These are phyloP conservation scores for Sextonia rubra DNA, from an alignment of 164 flowering plant species.

Conservation along the genomic window DNA sequence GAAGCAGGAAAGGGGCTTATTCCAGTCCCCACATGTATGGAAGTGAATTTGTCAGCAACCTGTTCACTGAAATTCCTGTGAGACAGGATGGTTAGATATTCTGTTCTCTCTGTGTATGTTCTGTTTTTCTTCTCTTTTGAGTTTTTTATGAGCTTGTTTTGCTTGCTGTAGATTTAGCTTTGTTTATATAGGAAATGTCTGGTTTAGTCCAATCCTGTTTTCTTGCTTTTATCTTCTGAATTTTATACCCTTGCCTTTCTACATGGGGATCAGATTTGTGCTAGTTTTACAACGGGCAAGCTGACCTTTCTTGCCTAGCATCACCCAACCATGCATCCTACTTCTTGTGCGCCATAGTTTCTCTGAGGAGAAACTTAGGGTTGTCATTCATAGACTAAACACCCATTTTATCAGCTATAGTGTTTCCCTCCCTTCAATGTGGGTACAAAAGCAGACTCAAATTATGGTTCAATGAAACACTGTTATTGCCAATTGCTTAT, in stretches of 20 bases:
- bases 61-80: background rate
- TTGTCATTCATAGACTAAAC: no score
- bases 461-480: no score
- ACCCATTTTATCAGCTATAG: no score
- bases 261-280: background rate
- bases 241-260: background rate
- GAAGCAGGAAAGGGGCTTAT: no score
- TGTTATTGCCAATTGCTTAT: no score
- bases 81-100: background rate
- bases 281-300: no score
- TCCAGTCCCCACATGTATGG: background rate
- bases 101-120: background rate
- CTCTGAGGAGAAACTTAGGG: no score
- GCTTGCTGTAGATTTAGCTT: background rate
- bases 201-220: background rate
- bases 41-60: background rate
- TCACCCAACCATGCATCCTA: no score
- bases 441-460: no score
- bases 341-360: no score
- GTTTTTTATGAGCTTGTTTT: background rate
- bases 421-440: no score
- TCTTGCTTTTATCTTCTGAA: background rate
- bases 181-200: background rate
- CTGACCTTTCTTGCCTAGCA: no score
- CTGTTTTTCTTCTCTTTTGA: background rate